Conservation (phyloP, 768 basidiomycete species). For the Mycena haematopus region DNA sequence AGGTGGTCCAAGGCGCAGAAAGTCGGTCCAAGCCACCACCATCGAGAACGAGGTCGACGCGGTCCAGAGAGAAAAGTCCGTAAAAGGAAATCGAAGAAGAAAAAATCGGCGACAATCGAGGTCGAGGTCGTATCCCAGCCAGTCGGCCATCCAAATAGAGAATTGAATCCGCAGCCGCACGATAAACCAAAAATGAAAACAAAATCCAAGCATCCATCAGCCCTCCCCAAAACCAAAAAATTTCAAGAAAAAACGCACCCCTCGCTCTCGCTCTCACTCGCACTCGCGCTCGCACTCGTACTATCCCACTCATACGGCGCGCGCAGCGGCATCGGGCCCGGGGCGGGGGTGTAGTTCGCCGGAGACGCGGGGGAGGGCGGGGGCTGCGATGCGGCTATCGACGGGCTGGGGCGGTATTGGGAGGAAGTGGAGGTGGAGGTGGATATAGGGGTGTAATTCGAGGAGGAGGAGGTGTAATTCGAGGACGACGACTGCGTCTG, state of each 20-base stretch:
- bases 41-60: too few relatives aligned
- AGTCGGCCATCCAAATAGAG: too few relatives aligned
- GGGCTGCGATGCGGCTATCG: too few relatives aligned
- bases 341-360: neutral
- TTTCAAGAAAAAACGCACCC: neutral
- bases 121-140: too few relatives aligned
- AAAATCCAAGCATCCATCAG: neutral
- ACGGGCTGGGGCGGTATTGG: neutral
- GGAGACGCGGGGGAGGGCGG: neutral
- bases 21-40: too few relatives aligned
- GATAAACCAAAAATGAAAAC: neutral
- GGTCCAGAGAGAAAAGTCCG: too few relatives aligned
- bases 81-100: too few relatives aligned
- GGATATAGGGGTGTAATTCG: neutral
- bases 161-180: too few relatives aligned
- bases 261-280: constrained; percentile 2
- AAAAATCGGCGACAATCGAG: too few relatives aligned
- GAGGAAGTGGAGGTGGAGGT: neutral
- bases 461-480: neutral
- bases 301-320: constrained; percentile 2
- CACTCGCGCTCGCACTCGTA: neutral
- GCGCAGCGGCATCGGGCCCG: constrained; percentile 4
- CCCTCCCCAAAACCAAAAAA: neutral
- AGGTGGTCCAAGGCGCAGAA: too few relatives aligned
- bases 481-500: neutral